These are phyloP conservation scores for Mycena rosella DNA, from an alignment of 768 basidiomycete species.

Conservation along the genomic window DNA sequence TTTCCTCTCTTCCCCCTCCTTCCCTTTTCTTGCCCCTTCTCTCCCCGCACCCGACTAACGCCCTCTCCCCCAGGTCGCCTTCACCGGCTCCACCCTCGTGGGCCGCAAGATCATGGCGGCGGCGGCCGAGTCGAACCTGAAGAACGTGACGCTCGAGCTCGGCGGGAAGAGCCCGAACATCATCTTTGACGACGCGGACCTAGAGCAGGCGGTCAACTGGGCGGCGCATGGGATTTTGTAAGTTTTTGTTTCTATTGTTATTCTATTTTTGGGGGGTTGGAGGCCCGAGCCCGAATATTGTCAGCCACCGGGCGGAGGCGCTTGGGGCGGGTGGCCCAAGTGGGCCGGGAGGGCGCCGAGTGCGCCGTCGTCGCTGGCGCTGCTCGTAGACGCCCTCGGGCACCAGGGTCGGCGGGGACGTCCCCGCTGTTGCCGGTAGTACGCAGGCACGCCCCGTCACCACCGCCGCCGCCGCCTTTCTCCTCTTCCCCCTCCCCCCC, in stretches of 20 bases:
- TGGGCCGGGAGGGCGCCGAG: no score
- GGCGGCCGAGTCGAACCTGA: constrained; percentile 79
- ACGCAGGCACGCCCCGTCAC: not conserved
- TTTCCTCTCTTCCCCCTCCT: not conserved
- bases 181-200: constrained; percentile 73
- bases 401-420: no score
- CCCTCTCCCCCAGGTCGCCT: constrained; percentile 60
- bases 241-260: constrained; percentile 40
- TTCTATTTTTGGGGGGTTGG: no score
- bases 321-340: no score
- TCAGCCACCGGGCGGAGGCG: no score
- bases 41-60: not conserved
- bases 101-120: constrained; percentile 82
- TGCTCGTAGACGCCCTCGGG: no score
- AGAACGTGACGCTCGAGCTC: constrained; percentile 80
- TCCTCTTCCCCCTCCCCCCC: not conserved
- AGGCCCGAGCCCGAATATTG: no score
- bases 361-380: no score
- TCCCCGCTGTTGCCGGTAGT: no score
- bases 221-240: constrained; percentile 75
- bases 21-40: not conserved
- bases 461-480: not conserved
- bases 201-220: constrained; percentile 77
- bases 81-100: constrained; percentile 81
- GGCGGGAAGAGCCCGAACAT: constrained; percentile 77